Evolutionary conservation across 805 yeast genomes (phyloP).

Genomic region (Ascoidea rubescens): DNA sequence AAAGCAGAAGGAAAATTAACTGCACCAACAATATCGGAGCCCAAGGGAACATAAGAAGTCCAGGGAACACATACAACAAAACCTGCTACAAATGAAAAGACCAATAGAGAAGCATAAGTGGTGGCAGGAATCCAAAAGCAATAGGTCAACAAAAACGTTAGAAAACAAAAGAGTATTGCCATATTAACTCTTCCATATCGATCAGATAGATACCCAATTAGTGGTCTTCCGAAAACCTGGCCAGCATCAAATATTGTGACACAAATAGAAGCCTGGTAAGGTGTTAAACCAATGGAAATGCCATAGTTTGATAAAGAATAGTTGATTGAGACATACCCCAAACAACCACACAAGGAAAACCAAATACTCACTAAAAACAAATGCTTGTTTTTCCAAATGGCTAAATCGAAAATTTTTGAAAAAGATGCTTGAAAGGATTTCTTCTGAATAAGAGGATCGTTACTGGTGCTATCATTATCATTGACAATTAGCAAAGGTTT

Average conservation of each 20-base stretch:
- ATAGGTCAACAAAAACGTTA: slow-evolving; percentile 25
- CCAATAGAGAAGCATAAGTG: slow-evolving; percentile 25
- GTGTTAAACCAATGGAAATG: slow-evolving; percentile 29
- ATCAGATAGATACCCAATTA: slow-evolving; percentile 31
- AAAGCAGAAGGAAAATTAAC: slow-evolving; percentile 25
- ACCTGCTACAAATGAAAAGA: slow-evolving; percentile 30
- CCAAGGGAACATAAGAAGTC: slow-evolving; percentile 24
- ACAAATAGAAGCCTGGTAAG: slow-evolving; percentile 27
- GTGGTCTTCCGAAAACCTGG: slow-evolving; percentile 36
- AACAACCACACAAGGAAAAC: slow-evolving; percentile 20
- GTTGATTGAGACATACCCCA: slow-evolving; percentile 29
- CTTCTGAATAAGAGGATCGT: slow-evolving; percentile 9
- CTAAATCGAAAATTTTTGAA: slow-evolving; percentile 15
- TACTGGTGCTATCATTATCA: slow-evolving; percentile 10
- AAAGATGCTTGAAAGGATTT: slow-evolving; percentile 19
- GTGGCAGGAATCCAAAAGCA: slow-evolving; percentile 35
- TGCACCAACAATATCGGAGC: slow-evolving; percentile 26
- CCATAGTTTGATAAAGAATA: slow-evolving; percentile 35
- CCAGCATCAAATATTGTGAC: slow-evolving; percentile 32
- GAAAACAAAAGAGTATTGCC: slow-evolving; percentile 22
- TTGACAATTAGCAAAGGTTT: slow-evolving; percentile 17
- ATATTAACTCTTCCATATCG: slow-evolving; percentile 31
- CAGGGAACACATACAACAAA: slow-evolving; percentile 30
- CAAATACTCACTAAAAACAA: slow-evolving; percentile 23
- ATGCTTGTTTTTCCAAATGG: slow-evolving; percentile 18